A percentile compares a stretch with the other conserved stretches of the same genome.
phyloP scores from a whole-genome alignment of 2,329 filamentous ascomycete species.

The Podosphaera xanthii region DNA sequence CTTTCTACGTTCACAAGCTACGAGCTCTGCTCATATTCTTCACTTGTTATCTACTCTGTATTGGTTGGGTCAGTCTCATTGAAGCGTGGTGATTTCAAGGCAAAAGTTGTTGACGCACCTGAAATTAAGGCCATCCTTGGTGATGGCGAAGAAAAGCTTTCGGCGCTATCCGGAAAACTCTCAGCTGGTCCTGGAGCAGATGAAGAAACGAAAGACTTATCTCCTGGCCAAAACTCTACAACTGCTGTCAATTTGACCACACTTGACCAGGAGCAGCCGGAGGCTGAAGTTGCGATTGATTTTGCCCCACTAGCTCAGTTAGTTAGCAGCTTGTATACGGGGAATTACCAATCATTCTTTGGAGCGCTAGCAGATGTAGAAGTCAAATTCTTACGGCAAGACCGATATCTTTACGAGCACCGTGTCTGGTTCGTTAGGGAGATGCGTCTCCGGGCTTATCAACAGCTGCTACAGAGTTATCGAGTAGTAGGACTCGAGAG shows the following conservation, averaged over 20 bases:
- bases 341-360: constrained; percentile 90
- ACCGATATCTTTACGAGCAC: constrained; percentile 90
- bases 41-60: constrained; percentile 83
- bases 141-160: constrained; percentile 66
- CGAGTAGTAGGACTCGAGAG: constrained; percentile 87
- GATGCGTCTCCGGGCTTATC: constrained; percentile 91
- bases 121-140: constrained; percentile 96
- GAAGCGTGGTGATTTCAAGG: constrained; percentile 96
- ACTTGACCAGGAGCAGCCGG: constrained; percentile 49
- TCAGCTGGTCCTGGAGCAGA: constrained; percentile 66
- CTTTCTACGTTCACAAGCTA: constrained; percentile 97
- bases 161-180: constrained; percentile 56
- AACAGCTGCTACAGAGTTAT: constrained; percentile 93
- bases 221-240: constrained; percentile 32
- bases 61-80: constrained; percentile 83
- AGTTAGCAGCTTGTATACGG: constrained; percentile 77
- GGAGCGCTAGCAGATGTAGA: constrained; percentile 71
- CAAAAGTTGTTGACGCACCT: constrained; percentile 91
- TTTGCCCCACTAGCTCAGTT: constrained; percentile 73
- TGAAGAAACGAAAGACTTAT: constrained; percentile 46
- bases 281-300: constrained; percentile 64
- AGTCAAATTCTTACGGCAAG: constrained; percentile 79
- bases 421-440: constrained; percentile 93
- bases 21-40: constrained; percentile 92
- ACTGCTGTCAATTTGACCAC: constrained; percentile 75